A percentile compares a stretch with the other conserved stretches of the same genome.
These are phyloP conservation scores for Cyclocybe cylindracea DNA, from an alignment of 768 basidiomycete species.

Conservation along the genomic window DNA sequence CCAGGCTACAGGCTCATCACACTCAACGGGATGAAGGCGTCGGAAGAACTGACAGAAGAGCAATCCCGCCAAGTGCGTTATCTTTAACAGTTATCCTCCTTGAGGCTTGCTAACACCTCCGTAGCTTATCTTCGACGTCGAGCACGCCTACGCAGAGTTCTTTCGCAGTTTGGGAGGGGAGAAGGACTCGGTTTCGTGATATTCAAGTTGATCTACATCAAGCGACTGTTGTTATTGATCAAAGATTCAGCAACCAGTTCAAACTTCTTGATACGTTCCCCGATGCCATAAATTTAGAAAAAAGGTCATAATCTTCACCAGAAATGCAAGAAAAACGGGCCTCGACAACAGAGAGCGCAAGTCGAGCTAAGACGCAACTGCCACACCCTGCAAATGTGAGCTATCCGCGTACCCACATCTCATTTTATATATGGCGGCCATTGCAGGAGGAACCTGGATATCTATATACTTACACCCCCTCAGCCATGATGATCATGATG, in stretches of 20 bases:
- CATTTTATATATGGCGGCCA: too few species aligned
- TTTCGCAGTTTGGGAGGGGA: slow-evolving; percentile 70
- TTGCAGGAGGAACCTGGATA: too few species aligned
- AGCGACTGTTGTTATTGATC: not conserved
- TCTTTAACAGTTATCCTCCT: not conserved
- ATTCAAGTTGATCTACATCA: not conserved
- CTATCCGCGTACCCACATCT: too few species aligned
- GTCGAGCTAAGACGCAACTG: too few species aligned
- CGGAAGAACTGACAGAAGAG: slow-evolving; percentile 94
- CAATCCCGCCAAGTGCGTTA: slow-evolving; percentile 84
- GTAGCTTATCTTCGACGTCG: slow-evolving; percentile 94
- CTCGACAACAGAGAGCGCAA: too few species aligned
- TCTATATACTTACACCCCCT: too few species aligned
- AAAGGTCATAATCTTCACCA: too few species aligned
- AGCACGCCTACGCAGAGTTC: slow-evolving; percentile 94
- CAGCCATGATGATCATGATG: not conserved
- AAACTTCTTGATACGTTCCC: too few species aligned
- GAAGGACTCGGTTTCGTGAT: slow-evolving; percentile 23
- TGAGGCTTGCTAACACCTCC: not conserved
- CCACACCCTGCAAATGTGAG: too few species aligned
- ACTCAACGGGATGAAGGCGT: slow-evolving; percentile 95
- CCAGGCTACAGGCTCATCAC: slow-evolving; percentile 77
- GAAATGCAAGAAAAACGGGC: too few species aligned
- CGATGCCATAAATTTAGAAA: too few species aligned
- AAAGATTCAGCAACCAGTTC: not conserved